A percentile compares a stretch with the other conserved stretches of the same genome.
Conservation (phyloP, 495 filamentous ascomycete species). For the Penicillium chermesinum region DNA sequence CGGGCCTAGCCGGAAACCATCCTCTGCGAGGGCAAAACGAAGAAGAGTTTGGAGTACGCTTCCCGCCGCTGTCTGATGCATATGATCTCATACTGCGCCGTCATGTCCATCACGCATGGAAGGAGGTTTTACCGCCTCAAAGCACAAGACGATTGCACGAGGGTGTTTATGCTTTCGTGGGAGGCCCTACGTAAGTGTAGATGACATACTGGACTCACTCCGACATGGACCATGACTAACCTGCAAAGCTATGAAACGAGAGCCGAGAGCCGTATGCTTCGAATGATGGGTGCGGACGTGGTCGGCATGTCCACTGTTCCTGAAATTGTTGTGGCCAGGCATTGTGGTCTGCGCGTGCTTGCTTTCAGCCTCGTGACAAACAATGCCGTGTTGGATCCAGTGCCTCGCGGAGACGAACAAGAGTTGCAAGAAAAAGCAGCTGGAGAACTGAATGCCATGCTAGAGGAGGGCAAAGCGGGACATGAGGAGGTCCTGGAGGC, state of each 20-base stretch:
- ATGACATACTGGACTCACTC: not conserved
- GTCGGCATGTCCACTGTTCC: constrained; percentile 80
- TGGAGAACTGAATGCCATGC: constrained; percentile 48
- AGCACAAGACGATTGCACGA: constrained; percentile 56
- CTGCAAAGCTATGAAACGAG: constrained; percentile 63
- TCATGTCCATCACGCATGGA: constrained; percentile 57
- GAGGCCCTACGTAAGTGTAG: constrained; percentile 57
- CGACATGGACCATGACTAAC: not conserved
- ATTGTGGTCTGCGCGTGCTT: constrained; percentile 63
- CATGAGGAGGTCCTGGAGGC: constrained; percentile 70
- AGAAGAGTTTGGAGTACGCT: constrained; percentile 63
- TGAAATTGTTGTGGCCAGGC: constrained; percentile 69
- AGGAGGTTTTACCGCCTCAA: constrained; percentile 35
- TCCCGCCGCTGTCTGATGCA: constrained; percentile 69
- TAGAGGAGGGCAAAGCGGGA: constrained; percentile 62
- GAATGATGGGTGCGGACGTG: constrained; percentile 60
- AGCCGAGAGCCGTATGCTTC: constrained; percentile 71
- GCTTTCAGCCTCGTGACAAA: constrained; percentile 78
- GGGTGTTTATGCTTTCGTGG: constrained; percentile 71
- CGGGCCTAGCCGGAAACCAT: constrained; percentile 64
- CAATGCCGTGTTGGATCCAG: constrained; percentile 59
- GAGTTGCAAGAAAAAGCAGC: constrained; percentile 35
- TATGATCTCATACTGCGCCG: constrained; percentile 67
- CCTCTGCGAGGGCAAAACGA: constrained; percentile 68
- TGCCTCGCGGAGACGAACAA: constrained; percentile 55